Percentiles rank a stretch among this genome's conserved stretches.
phyloP scores from a whole-genome alignment of 2,329 filamentous ascomycete species.

The Fusarium torreyae region DNA sequence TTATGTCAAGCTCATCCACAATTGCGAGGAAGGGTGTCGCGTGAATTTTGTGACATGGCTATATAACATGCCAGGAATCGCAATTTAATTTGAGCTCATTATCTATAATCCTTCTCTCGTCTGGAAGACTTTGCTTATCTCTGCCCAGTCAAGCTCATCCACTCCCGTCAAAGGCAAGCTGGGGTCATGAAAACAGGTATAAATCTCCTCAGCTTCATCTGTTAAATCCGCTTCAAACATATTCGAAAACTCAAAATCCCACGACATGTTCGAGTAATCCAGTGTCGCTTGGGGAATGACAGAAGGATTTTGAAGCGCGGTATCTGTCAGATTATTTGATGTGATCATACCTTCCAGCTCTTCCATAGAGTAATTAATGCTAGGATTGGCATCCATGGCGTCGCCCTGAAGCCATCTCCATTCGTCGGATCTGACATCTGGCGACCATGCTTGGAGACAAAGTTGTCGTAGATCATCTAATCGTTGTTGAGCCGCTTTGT shows the following conservation, averaged over 20 bases:
- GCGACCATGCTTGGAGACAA: conserved; percentile 48
- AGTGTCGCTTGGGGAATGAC: no score
- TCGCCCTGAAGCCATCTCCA: conserved; percentile 41
- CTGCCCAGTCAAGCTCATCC: conserved; percentile 51
- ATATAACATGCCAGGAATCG: no score
- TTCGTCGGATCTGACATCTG: conserved; percentile 38
- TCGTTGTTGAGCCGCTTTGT: conserved; percentile 45
- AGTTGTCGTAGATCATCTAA: conserved; percentile 49
- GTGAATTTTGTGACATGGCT: no score
- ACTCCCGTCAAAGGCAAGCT: conserved; percentile 51
- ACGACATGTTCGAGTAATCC: no score
- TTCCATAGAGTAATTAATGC: neutral
- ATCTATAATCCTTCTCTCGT: neutral
- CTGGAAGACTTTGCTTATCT: conserved; percentile 50
- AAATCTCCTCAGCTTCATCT: conserved; percentile 48
- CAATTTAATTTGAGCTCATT: no score
- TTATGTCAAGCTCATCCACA: no score
- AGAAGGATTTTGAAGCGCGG: no score
- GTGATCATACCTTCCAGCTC: conserved; percentile 1
- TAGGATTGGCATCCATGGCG: neutral
- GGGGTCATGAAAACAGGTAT: conserved; percentile 51
- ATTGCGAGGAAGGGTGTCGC: no score
- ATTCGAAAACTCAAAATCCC: conserved; percentile 34
- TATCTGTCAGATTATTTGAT: no score
- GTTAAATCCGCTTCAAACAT: conserved; percentile 46